Evolutionary conservation across 2,329 filamentous ascomycete genomes (phyloP), one percentile per base, ranked within the genome.

Genomic region (Stagonosporopsis chrysanthemi): DNA sequence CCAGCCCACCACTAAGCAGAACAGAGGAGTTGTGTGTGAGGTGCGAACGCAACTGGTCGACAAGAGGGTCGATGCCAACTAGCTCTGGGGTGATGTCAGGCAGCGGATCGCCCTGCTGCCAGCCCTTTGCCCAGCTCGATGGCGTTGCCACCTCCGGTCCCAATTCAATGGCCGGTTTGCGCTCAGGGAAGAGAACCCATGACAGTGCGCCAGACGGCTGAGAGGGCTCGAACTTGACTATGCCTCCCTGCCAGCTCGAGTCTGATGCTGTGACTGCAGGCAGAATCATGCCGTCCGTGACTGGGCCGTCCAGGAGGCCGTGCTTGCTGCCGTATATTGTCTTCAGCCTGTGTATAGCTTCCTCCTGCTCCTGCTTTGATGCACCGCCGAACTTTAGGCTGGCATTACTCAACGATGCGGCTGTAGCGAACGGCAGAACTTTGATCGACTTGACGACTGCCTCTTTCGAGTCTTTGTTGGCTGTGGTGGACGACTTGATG

Each of bases 271-370:
- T 52, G 82, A 83, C 33, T 81, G 87, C 66, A 1, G 85, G 86
- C 19, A 99, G 78, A 14, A 97, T 78, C 78, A 94, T 90, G 2
- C 94, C 93, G 75, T 99, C 92, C 0, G 93, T 97, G 47, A 99
- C 74, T 5, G 95, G 92, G 0, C 95, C 95, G 52, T 90, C 86
- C 1, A 98, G 80, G 17, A 98, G 75, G 1, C 89, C 87, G 40
- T 81, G 77, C 22, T 85, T 84, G 28, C 81, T 83, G 19, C 86
- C 85, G 65, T 95, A 95, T 3, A 91, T 84, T 11, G 88, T 84
- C 61, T 86, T 86, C 60, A 97, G 87, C 40, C 86, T 86, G 69
- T 89, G 89, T 14, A 86, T 81, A 3, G 88, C 87, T 64, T 92
- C 91, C 70, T 96, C 91, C 49, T 88, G 88, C 65, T 95, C 91